Conservation (phyloP, 1,284 basidiomycete genomes). For the Anthracocystis panici-leucophaei region DNA sequence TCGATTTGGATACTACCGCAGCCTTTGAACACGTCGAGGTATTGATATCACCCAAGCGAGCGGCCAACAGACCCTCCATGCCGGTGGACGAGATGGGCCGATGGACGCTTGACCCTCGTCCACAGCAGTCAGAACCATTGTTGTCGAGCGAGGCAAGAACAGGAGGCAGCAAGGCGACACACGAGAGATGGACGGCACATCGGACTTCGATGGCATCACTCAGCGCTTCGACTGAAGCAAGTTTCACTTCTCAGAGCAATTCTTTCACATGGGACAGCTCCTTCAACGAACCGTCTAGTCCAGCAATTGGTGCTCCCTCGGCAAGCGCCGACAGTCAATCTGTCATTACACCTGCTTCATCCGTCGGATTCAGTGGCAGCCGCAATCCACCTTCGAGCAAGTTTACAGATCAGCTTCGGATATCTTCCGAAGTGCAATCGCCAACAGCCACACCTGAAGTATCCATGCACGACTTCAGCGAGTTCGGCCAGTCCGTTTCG, state of each 20-base stretch:
- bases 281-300: conserved; percentile 15
- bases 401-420: not conserved
- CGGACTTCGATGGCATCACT: conserved; percentile 16
- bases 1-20: conserved; percentile 2
- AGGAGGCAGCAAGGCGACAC: not conserved
- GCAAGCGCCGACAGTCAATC: not conserved
- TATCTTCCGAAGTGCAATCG: not conserved
- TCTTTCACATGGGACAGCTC: conserved; percentile 27
- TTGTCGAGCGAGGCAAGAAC: not conserved
- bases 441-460: conserved; percentile 16
- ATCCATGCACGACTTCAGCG: conserved; percentile 38
- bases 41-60: not conserved
- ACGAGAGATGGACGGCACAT: conserved; percentile 5
- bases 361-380: conserved; percentile 15
- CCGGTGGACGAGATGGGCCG: conserved; percentile 38
- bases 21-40: not conserved
- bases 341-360: conserved; percentile 17
- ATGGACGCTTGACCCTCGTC: conserved; percentile 6
- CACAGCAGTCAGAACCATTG: not conserved
- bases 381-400: not conserved
- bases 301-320: not conserved
- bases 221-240: conserved; percentile 21
- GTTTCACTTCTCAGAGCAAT: conserved; percentile 19
- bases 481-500: conserved; percentile 41
- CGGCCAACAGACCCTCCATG: not conserved